Evolutionary conservation across 345 rosid species (phyloP), one percentile per base, ranked within the genome.

Genomic region (Pugionium dolabratum): DNA sequence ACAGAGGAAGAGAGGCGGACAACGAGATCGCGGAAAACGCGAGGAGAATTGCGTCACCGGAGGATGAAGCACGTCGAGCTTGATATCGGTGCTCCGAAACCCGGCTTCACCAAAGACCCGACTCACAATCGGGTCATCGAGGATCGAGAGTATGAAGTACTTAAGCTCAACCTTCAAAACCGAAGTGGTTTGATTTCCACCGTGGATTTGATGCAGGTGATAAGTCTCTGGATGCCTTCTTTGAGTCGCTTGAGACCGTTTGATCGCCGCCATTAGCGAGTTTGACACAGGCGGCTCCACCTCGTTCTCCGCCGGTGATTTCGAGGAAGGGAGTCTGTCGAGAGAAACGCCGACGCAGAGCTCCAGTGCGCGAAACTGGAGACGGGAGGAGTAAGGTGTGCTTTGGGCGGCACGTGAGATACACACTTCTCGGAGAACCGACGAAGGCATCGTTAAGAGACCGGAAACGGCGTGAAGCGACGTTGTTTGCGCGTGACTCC

Each of bases 251-350:
- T 93, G 96, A 5, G 97, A 86, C 26, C 98, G 86, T 62, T 86
- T 87, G 75, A 93, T 88, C 62, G 96, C 97, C 57, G 97, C 98
- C 97, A 88, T 86, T 66, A 91, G 83, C 0, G 98, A 85, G 69
- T 91, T 89, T 36, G 96, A 85, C 0, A 91, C 70, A 36, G 83
- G 91, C 1, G 88, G 91, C 10, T 76, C 81, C 4, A 11, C 66
- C 10, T 33, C 68, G 43, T 41, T 10, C 6, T 39, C 6, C 45
- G 53, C 4, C 1, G 60, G 43, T 9, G 78, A 6, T 10, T 74
- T 79, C 10, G 83, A 73, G 5, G 86, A 75, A 10, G 83, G 82
- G 5, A 82, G 18, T 1, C 89, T 80, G 74, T 84, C 91, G 8
- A 85, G 87, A 7, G 87, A 80, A 1, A 88, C 87, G 7, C 89